phyloP scores from a whole-genome alignment of 768 basidiomycete species.

The Lepiota subincarnata region DNA sequence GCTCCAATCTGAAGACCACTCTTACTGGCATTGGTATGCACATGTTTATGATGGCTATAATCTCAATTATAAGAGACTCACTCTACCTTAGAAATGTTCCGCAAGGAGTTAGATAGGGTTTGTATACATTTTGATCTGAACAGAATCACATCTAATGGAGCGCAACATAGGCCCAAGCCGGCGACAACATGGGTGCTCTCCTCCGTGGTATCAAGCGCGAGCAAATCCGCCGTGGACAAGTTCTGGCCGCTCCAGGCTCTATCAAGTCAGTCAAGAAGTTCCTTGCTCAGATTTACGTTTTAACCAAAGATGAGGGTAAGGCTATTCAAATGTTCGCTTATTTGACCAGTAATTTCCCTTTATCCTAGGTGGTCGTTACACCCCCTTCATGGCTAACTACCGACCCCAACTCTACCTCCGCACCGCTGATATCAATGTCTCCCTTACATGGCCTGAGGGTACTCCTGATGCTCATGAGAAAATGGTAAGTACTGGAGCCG shows the following conservation, averaged over 20 bases:
- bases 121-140: conserved; percentile 15
- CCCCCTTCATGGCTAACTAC: conserved; percentile 92
- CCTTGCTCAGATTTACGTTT: conserved; percentile 87
- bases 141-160: conserved; percentile 1
- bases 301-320: conserved; percentile 10
- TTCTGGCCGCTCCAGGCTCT: conserved; percentile 82
- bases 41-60: conserved; percentile 1
- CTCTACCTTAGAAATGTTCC: conserved; percentile 87
- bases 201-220: conserved; percentile 97
- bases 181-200: conserved; percentile 98
- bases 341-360: background rate
- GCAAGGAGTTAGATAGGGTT: conserved; percentile 96
- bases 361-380: conserved; percentile 68
- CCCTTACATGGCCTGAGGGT: conserved; percentile 81
- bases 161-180: conserved; percentile 75
- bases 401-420: conserved; percentile 94
- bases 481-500: conserved; percentile 51
- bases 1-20: conserved; percentile 79
- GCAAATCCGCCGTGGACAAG: conserved; percentile 90
- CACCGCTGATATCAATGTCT: conserved; percentile 89
- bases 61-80: background rate
- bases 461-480: conserved; percentile 79
- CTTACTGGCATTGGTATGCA: conserved; percentile 85
- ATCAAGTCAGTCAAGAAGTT: conserved; percentile 96
- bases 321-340: background rate